Conservation (phyloP, 768 basidiomycete genomes). For the Nevesoporus exiguus region DNA sequence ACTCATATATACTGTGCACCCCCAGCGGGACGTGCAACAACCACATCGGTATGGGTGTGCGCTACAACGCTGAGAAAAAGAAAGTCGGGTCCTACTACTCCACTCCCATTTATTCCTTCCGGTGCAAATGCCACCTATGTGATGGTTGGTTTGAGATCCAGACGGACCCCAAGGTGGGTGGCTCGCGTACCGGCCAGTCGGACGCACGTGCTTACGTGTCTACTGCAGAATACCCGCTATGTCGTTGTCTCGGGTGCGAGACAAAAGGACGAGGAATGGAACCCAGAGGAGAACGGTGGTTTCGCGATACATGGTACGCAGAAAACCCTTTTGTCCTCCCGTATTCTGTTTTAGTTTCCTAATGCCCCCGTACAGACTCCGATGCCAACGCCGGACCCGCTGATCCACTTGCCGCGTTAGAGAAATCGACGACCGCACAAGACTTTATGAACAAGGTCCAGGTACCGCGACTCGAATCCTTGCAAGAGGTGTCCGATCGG, state of each 20-base stretch:
- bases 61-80: constrained; percentile 99
- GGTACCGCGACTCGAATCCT: constrained; percentile 74
- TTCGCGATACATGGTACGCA: constrained; percentile 78
- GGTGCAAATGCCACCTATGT: constrained; percentile 97
- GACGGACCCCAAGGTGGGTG: constrained; percentile 87
- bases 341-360: neutral
- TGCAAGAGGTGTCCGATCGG: constrained; percentile 73
- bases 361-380: constrained; percentile 48
- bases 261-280: constrained; percentile 94
- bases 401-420: constrained; percentile 85
- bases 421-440: constrained; percentile 82
- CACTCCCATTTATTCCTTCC: constrained; percentile 91
- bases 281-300: constrained; percentile 94
- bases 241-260: constrained; percentile 91
- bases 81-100: constrained; percentile 94
- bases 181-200: no score
- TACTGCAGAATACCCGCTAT: constrained; percentile 83
- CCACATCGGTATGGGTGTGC: constrained; percentile 98
- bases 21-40: constrained; percentile 87
- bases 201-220: neutral
- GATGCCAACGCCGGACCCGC: constrained; percentile 57
- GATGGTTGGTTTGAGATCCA: constrained; percentile 97
- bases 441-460: constrained; percentile 69
- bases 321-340: neutral
- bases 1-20: neutral